These are phyloP conservation scores for Calonectria crousiana DNA, from an alignment of 2,329 filamentous ascomycete species.

Conservation along the genomic window DNA sequence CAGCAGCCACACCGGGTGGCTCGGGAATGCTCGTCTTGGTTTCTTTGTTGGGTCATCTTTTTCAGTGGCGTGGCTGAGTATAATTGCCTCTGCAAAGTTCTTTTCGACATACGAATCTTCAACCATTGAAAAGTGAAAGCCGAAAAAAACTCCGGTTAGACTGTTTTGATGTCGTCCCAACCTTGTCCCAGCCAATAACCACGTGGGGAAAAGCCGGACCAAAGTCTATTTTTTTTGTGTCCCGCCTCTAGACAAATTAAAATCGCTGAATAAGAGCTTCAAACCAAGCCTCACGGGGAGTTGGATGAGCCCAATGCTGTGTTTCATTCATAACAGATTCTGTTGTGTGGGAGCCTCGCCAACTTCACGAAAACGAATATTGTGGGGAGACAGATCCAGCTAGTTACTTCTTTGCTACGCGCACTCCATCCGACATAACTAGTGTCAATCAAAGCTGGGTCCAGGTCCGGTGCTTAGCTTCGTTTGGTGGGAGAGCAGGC, in stretches of 20 bases:
- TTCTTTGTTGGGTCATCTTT: neutral
- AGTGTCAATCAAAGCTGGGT: neutral
- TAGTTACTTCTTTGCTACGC: neutral
- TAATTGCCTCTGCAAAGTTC: neutral
- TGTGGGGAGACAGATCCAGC: neutral
- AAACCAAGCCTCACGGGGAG: neutral
- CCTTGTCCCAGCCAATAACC: neutral
- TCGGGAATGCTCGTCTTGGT: neutral
- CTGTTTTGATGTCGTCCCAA: neutral
- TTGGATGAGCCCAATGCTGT: neutral
- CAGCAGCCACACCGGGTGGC: neutral
- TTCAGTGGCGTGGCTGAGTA: neutral
- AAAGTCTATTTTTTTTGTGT: neutral
- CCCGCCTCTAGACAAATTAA: neutral
- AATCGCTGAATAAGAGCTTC: neutral
- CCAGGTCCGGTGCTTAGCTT: neutral
- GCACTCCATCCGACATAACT: neutral
- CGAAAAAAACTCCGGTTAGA: neutral
- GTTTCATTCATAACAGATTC: neutral
- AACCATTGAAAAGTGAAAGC: neutral
- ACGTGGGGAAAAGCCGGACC: neutral
- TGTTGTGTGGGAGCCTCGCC: neutral
- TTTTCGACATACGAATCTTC: neutral
- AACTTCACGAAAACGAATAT: neutral
- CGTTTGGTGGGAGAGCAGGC: neutral